phyloP scores from a whole-genome alignment of 805 yeast species.

The Saturnispora zaruensis region DNA sequence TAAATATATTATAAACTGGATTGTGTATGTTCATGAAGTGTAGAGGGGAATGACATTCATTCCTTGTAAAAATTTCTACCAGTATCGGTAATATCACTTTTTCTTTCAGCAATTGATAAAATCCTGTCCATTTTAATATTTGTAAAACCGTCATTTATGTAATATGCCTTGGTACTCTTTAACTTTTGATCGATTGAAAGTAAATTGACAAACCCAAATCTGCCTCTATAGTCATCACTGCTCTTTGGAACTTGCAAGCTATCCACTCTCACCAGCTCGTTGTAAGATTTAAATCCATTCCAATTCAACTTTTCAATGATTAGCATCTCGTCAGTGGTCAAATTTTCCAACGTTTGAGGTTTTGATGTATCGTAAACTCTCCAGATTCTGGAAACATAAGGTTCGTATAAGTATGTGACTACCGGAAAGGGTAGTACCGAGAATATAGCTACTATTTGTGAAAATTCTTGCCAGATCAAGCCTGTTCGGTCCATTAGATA shows the following conservation, averaged over 20 bases:
- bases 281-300: slow-evolving; percentile 59
- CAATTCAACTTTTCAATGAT: slow-evolving; percentile 59
- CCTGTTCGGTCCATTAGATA: slow-evolving; percentile 47
- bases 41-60: background rate
- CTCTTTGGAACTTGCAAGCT: slow-evolving; percentile 33
- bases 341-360: slow-evolving; percentile 57
- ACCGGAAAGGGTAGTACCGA: slow-evolving; percentile 51
- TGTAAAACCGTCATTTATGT: slow-evolving; percentile 66
- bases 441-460: slow-evolving; percentile 33
- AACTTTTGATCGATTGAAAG: slow-evolving; percentile 31
- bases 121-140: slow-evolving; percentile 78
- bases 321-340: slow-evolving; percentile 53
- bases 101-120: slow-evolving; percentile 73
- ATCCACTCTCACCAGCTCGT: slow-evolving; percentile 47
- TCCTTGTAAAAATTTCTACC: slow-evolving; percentile 42
- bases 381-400: slow-evolving; percentile 65
- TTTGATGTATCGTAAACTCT: slow-evolving; percentile 55
- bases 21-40: background rate
- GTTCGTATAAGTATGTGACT: slow-evolving; percentile 44
- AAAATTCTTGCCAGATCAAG: slow-evolving; percentile 43
- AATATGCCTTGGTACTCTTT: slow-evolving; percentile 35
- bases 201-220: slow-evolving; percentile 45
- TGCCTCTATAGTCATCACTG: slow-evolving; percentile 25
- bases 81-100: slow-evolving; percentile 52
- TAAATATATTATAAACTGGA: background rate